phyloP scores from a whole-genome alignment of 371 early-diverging fungal genomes.

The Mortierella sp. region DNA sequence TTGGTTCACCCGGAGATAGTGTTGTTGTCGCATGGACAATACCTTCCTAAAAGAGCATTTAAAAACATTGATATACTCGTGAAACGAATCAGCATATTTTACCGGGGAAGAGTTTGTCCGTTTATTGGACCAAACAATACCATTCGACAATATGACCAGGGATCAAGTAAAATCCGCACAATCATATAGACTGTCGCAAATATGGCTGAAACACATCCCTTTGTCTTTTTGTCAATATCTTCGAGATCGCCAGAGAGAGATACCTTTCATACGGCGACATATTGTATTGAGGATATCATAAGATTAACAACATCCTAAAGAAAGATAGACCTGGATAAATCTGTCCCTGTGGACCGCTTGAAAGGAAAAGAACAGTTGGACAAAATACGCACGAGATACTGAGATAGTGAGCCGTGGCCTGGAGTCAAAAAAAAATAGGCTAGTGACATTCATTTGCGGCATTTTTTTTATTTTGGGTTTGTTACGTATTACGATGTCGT shows the following conservation, averaged over 20 bases:
- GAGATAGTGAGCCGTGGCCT: neutral
- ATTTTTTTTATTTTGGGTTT: constrained; percentile 1
- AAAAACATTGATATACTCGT: neutral
- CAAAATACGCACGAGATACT: neutral
- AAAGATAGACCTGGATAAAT: constrained; percentile 25
- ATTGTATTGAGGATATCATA: no score
- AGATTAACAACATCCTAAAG: neutral
- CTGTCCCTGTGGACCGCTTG: constrained; percentile 24
- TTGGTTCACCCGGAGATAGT: constrained; percentile 3
- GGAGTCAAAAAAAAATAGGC: neutral
- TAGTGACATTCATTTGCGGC: no score
- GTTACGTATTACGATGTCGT: neutral
- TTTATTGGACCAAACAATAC: neutral
- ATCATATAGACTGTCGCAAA: neutral
- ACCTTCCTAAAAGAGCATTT: constrained; percentile 17
- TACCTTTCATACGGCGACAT: no score
- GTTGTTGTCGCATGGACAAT: constrained; percentile 10
- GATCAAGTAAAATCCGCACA: constrained; percentile 21
- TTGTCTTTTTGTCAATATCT: no score
- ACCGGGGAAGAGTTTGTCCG: constrained; percentile 2
- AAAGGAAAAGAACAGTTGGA: constrained; percentile 5
- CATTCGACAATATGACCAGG: neutral
- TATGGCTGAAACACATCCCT: neutral
- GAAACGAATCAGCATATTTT: constrained; percentile 2
- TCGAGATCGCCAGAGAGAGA: no score